Evolutionary conservation across 345 rosid species (phyloP), one percentile per base, ranked within the genome.

Genomic region (Garcia nutans): DNA sequence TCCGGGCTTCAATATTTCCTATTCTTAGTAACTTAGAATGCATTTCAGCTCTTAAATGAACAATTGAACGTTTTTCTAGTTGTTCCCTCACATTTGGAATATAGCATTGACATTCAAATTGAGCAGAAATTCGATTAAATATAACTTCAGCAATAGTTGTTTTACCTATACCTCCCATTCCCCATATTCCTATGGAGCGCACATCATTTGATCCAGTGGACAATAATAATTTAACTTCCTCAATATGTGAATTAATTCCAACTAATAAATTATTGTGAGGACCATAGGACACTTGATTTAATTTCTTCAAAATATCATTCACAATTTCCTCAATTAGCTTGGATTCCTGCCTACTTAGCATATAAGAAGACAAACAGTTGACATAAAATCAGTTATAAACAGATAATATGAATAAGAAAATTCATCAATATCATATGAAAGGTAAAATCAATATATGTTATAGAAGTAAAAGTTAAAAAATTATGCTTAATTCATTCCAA

Each of bases 91-190:
- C 44, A 52, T 74, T 3, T 63, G 2, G 8, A 7, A 62, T 7
- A n/a, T 24, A 74, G 33, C 16, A 52, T 3, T 3, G 10, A 0
- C 70, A 45, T 62, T 63, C 49, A 12, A 62, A 31, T 24, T 49
- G 23, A 6, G 10, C 19, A 28, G 49, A 28, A 42, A 47, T 49
- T 47, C 19, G 28, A 11, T 31, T 2, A 7, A 17, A 64, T 5
- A 74, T 1, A 22, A 50, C 68, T 45, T 15, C 24, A 19, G 68
- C 68, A 8, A 42, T n/a, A 4, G 66, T 72, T n/a, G 75, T 37
- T 28, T 72, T 72, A 6, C 75, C 75, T 3, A 72, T 62, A 8
- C 76, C 76, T 2, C 42, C 68, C 68, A 73, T 73, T 3, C 76
- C 76, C 68, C 69, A 47, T 8, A 73, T 24, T 10, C 76, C 76